Conservation (phyloP, 2,329 filamentous ascomycete genomes). For the Penicillium sclerotiorum region DNA sequence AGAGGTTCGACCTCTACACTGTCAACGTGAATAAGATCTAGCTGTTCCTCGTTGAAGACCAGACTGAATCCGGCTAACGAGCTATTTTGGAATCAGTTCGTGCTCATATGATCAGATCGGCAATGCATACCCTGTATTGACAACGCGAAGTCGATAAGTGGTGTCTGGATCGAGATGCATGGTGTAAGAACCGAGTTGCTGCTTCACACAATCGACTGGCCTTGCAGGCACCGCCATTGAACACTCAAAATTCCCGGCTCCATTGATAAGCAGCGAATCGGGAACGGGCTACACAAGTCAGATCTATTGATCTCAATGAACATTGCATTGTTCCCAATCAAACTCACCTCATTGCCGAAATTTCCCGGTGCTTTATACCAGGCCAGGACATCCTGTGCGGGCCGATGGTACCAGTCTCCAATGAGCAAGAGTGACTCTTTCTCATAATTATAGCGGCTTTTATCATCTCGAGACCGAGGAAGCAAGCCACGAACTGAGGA, state of each 20-base stretch:
- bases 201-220: slow-evolving; percentile 48
- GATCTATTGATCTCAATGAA: background rate
- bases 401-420: slow-evolving; percentile 55
- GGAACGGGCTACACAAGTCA: slow-evolving; percentile 46
- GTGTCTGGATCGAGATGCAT: slow-evolving; percentile 25
- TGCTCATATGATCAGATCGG: background rate
- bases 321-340: background rate
- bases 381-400: slow-evolving; percentile 43
- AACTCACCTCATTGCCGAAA: slow-evolving; percentile 48
- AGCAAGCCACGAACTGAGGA: slow-evolving; percentile 21
- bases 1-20: slow-evolving; percentile 36
- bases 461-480: slow-evolving; percentile 2
- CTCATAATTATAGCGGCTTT: slow-evolving; percentile 31
- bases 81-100: slow-evolving; percentile 25
- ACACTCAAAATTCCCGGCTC: slow-evolving; percentile 50
- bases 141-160: slow-evolving; percentile 43
- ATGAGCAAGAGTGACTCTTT: slow-evolving; percentile 51
- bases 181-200: slow-evolving; percentile 26
- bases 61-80: slow-evolving; percentile 46
- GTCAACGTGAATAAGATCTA: slow-evolving; percentile 46
- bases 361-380: slow-evolving; percentile 49
- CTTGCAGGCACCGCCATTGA: slow-evolving; percentile 48
- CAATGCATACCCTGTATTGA: slow-evolving; percentile 46
- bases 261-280: slow-evolving; percentile 53
- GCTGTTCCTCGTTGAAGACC: slow-evolving; percentile 29